Evolutionary conservation across 305 asterid genomes (phyloP).

Genomic region (Nicotiana rustica): DNA sequence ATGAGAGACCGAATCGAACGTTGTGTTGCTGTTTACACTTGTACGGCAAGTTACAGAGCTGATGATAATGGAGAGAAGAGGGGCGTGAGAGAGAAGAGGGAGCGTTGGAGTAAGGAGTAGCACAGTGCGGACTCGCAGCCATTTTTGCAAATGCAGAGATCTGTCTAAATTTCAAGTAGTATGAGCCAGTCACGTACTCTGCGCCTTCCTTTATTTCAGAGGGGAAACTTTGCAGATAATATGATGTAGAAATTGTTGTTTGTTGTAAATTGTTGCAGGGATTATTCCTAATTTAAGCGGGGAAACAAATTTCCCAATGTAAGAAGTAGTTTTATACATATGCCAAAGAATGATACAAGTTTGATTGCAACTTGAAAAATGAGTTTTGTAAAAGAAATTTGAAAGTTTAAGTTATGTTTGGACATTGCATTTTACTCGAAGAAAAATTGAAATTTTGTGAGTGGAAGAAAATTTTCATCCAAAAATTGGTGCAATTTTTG

Average conservation of each 20-base stretch:
- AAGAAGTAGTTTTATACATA: background rate
- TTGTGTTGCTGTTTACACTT: constrained; percentile 45
- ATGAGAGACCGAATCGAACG: constrained; percentile 45
- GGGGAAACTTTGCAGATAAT: background rate
- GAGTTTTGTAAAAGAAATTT: no score
- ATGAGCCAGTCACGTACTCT: background rate
- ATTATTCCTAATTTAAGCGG: background rate
- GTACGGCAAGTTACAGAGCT: constrained; percentile 40
- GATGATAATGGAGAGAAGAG: constrained; percentile 32
- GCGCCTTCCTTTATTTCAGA: background rate
- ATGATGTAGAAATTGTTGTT: background rate
- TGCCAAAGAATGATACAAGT: background rate
- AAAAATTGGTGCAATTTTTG: no score
- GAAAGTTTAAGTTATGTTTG: no score
- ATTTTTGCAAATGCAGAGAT: constrained; percentile 38
- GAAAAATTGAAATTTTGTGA: no score
- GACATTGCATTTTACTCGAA: no score
- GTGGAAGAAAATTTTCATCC: no score
- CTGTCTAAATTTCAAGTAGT: background rate
- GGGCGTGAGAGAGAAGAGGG: constrained; percentile 42
- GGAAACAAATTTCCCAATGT: background rate
- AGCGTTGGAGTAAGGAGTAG: constrained; percentile 41
- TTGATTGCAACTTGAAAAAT: no score
- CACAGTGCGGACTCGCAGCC: constrained; percentile 46
- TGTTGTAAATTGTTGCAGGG: background rate